phyloP scores from a whole-genome alignment of 768 basidiomycete genomes.

The Boletus subparvulus region DNA sequence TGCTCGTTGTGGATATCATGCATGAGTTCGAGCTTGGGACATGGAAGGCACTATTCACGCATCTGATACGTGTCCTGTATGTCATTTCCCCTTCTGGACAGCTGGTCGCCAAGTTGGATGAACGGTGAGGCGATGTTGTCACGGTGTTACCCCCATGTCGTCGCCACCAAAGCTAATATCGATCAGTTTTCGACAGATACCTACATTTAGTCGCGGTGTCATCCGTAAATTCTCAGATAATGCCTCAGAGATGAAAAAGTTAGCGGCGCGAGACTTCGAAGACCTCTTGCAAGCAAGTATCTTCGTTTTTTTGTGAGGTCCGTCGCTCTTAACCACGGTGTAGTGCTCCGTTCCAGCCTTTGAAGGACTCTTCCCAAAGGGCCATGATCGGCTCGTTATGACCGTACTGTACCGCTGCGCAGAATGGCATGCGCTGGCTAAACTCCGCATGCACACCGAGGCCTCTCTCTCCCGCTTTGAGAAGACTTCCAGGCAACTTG shows the following conservation, averaged over 20 bases:
- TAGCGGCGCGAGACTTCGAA: constrained; percentile 27
- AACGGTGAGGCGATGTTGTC: constrained; percentile 14
- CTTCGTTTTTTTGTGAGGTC: not conserved
- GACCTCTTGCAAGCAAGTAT: constrained; percentile 24
- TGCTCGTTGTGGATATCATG: constrained; percentile 37
- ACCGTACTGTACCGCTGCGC: constrained; percentile 28
- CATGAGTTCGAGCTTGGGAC: constrained; percentile 42
- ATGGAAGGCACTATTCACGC: constrained; percentile 37
- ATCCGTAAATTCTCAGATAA: constrained; percentile 25
- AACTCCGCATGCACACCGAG: constrained; percentile 33
- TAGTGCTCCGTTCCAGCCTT: constrained; percentile 37
- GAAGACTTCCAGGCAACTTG: constrained; percentile 16
- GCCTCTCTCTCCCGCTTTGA: constrained; percentile 21
- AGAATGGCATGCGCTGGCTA: constrained; percentile 38
- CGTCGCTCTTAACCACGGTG: not conserved
- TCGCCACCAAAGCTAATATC: not conserved
- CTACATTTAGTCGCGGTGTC: constrained; percentile 22
- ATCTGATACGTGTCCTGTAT: constrained; percentile 35
- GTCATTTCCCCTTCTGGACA: not conserved
- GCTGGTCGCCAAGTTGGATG: constrained; percentile 22
- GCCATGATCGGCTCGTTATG: constrained; percentile 20
- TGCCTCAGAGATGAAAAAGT: constrained; percentile 21
- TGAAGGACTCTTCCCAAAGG: constrained; percentile 35
- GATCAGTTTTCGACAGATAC: constrained; percentile 14
- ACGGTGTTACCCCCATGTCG: not conserved